Evolutionary conservation across 345 rosid species (phyloP), one percentile per base, ranked within the genome.

Genomic region (Lumnitzera racemosa): DNA sequence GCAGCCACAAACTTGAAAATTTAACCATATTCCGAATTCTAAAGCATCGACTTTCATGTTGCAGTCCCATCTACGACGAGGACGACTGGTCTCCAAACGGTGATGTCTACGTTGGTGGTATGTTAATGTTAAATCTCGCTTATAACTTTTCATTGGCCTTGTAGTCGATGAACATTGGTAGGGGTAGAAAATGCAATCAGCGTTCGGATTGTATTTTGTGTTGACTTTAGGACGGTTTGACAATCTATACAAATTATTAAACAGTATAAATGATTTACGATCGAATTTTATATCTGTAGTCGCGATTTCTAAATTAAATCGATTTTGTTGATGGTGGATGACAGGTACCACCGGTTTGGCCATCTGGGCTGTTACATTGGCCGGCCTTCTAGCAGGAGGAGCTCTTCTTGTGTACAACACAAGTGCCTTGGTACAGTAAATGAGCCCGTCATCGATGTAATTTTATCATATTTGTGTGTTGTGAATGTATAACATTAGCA

Each of bases 401-500:
- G 97, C 88, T 27, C 96, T 86, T 68, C 95, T 88, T 47, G 99
- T 90, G 43, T 90, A 90, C 96, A 90, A 61, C 85, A 90, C 97
- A n/a, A 94, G 99, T 79, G 97, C 97, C 57, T 83, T 90, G 92
- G 72, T 53, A 59, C 95, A 84, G 84, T 94, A 83, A 71, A 6
- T 36, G 17, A 54, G 51, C 23, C 24, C 31, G 11, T 17, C 58
- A 12, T 24, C 23, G 24, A 23, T 29, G 36, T 27, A 25, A 14
- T 55, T 17, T 55, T 29, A 55, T 24, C 23, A 41, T 15, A 15
- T 55, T 13, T 16, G 15, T 12, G 58, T 46, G n/a, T 55, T 15
- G 29, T 58, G 58, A 51, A 51, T 25, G 31, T 51, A 14, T 53
- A 53, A 11, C 56, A 9, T 2, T 53, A 11, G 4, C 31, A 27